A percentile compares a stretch with the other conserved stretches of the same genome.
phyloP scores from a whole-genome alignment of 2,329 filamentous ascomycete genomes.

The Colletotrichum lupini region DNA sequence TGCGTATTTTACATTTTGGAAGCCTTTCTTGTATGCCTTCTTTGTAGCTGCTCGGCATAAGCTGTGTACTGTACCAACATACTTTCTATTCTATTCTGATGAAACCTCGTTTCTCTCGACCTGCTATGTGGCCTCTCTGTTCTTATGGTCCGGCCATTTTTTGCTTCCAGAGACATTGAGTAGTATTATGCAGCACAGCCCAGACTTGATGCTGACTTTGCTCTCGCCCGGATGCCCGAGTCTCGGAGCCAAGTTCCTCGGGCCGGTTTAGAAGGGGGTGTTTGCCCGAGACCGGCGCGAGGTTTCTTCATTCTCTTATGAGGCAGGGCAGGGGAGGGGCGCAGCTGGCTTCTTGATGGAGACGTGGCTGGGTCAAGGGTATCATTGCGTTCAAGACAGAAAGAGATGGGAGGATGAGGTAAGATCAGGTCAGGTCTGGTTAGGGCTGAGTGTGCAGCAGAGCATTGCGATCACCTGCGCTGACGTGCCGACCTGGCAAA shows the following conservation, averaged over 20 bases:
- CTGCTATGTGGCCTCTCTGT: background rate
- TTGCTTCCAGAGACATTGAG: background rate
- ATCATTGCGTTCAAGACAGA: background rate
- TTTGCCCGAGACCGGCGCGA: background rate
- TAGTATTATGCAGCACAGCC: background rate
- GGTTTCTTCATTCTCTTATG: background rate
- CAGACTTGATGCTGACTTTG: background rate
- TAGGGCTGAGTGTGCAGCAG: no score
- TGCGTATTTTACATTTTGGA: constrained; percentile 23
- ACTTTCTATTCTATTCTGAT: background rate
- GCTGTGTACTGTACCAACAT: constrained; percentile 30
- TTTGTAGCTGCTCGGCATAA: constrained; percentile 28
- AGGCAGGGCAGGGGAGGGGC: no score
- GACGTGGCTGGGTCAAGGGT: background rate
- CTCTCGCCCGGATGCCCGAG: background rate
- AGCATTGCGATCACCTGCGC: no score
- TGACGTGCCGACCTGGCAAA: no score
- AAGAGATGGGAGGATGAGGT: no score
- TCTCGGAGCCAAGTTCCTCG: background rate
- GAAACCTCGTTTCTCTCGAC: background rate
- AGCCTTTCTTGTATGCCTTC: constrained; percentile 24
- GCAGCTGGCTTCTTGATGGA: background rate
- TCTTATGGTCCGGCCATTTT: background rate
- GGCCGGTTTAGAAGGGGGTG: no score
- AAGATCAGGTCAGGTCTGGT: no score